Conservation (phyloP, 352 stramenopile species). For the Phytophthora idaei region DNA sequence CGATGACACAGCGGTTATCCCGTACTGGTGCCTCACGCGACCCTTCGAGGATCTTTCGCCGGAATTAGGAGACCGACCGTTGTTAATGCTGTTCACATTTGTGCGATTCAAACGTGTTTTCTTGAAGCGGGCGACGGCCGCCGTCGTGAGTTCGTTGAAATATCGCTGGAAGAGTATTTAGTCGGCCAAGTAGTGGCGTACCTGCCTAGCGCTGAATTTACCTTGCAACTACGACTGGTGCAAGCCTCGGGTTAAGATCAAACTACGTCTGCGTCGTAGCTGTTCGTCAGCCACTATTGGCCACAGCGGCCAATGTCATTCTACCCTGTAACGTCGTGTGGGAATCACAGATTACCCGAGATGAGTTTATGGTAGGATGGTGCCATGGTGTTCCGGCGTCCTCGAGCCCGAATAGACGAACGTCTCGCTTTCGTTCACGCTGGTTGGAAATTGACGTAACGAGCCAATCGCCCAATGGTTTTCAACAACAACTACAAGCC, state of each 20-base stretch:
- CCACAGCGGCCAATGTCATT: neutral
- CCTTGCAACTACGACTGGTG: neutral
- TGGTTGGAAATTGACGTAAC: neutral
- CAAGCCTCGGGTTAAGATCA: neutral
- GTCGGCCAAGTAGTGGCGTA: neutral
- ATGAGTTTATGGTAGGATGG: neutral
- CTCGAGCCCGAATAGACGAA: neutral
- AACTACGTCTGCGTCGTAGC: neutral
- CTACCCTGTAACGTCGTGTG: neutral
- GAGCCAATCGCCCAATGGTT: neutral
- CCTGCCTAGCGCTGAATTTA: neutral
- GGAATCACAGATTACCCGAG: neutral
- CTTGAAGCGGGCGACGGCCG: neutral
- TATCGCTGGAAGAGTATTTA: neutral
- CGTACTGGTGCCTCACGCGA: neutral
- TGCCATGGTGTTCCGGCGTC: neutral
- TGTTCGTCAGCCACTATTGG: neutral
- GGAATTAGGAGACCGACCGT: neutral
- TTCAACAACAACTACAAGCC: neutral
- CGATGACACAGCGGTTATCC: neutral
- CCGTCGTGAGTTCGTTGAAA: neutral
- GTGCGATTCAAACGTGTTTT: neutral
- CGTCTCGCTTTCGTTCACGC: neutral
- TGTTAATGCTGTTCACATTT: neutral
- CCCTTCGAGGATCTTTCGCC: neutral